Conservation (phyloP, 2,329 filamentous ascomycete genomes). For the Cordyceps fumosorosea region DNA sequence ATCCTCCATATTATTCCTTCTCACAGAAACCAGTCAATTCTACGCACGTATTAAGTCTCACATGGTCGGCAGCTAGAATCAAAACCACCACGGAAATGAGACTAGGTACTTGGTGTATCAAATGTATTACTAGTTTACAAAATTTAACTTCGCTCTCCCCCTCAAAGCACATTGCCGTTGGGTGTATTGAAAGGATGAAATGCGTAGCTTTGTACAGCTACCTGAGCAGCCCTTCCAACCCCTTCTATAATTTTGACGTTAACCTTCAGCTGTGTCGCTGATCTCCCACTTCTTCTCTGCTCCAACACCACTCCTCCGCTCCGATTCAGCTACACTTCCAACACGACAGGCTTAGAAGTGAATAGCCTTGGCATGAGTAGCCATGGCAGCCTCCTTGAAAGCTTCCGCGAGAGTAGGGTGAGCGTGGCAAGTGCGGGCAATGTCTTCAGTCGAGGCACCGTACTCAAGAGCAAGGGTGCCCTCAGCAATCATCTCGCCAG, state of each 20-base stretch:
- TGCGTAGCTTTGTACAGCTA: neutral
- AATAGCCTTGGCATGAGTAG: conserved; percentile 89
- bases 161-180: neutral
- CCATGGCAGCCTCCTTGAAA: conserved; percentile 99
- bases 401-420: conserved; percentile 95
- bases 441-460: conserved; percentile 89
- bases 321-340: neutral
- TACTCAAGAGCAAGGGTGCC: conserved; percentile 93
- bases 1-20: too few species aligned
- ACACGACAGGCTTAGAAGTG: conserved; percentile 61
- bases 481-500: conserved; percentile 99
- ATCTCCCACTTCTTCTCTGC: neutral
- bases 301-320: neutral
- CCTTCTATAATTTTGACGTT: neutral
- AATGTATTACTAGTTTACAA: conserved; percentile 17
- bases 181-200: neutral
- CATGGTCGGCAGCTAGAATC: neutral
- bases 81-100: neutral
- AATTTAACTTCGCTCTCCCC: conserved; percentile 8
- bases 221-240: neutral
- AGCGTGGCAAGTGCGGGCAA: conserved; percentile 90
- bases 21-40: too few species aligned
- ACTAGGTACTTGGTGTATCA: neutral
- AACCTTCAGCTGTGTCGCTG: neutral
- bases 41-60: too few species aligned